Conservation (phyloP, 345 rosid genomes). For the Eucalyptus regnans region DNA sequence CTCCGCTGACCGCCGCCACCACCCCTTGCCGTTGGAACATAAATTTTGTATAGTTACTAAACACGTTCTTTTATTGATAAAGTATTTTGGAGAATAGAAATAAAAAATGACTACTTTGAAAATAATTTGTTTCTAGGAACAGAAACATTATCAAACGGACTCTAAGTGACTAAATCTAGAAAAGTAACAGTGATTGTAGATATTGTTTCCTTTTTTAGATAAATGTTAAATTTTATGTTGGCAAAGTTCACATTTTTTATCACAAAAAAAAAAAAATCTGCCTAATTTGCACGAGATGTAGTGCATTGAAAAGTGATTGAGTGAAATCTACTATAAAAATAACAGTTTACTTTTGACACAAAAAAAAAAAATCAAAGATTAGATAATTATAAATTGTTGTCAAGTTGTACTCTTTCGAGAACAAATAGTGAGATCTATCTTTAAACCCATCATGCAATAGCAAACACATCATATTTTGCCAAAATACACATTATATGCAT, state of each 20-base stretch:
- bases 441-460: neutral
- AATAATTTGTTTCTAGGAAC: rapidly evolving
- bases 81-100: rapidly evolving
- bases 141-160: rapidly evolving
- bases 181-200: neutral
- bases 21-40: rapidly evolving
- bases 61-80: rapidly evolving
- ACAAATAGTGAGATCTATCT: neutral
- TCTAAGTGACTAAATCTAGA: neutral
- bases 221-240: neutral
- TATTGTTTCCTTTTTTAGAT: neutral
- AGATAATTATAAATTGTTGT: too few relatives aligned
- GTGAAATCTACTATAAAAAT: too few relatives aligned
- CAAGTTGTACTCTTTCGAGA: too few relatives aligned
- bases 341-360: too few relatives aligned
- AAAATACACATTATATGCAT: neutral
- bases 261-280: neutral
- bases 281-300: neutral
- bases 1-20: rapidly evolving
- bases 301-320: too few relatives aligned
- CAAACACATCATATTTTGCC: neutral
- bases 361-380: neutral
- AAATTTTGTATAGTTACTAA: rapidly evolving
- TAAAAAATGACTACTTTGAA: too few relatives aligned
- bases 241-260: rapidly evolving